Conservation (phyloP, 2,329 filamentous ascomycete genomes). For the Ophiocordyceps camponoti-rufipedis region DNA sequence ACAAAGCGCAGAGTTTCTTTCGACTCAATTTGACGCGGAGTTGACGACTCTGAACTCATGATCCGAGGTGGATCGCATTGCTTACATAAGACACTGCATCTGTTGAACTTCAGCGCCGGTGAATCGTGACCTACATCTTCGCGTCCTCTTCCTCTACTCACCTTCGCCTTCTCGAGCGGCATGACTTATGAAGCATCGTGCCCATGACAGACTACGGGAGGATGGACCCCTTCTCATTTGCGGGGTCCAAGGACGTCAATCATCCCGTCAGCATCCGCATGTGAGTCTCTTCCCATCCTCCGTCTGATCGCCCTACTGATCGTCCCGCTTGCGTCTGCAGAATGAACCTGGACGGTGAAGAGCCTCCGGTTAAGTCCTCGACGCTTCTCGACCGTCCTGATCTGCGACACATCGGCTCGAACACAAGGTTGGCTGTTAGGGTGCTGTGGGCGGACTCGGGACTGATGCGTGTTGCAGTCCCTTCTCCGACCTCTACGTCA, state of each 20-base stretch:
- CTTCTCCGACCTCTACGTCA: slow-evolving; percentile 80
- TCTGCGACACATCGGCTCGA: slow-evolving; percentile 74
- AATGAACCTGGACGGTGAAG: slow-evolving; percentile 28
- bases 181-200: slow-evolving; percentile 6
- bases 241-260: slow-evolving; percentile 68
- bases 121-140: too few species aligned
- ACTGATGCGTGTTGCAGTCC: slow-evolving; percentile 26
- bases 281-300: slow-evolving; percentile 18
- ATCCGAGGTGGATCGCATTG: too few species aligned
- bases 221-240: slow-evolving; percentile 96
- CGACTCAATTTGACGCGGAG: too few species aligned
- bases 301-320: slow-evolving; percentile 3
- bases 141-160: background rate
- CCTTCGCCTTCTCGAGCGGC: slow-evolving; percentile 8
- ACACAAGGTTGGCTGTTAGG: slow-evolving; percentile 38
- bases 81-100: too few species aligned
- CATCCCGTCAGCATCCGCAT: slow-evolving; percentile 52
- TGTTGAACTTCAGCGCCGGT: too few species aligned
- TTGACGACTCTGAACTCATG: too few species aligned
- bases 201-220: slow-evolving; percentile 20
- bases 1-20: too few species aligned
- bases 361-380: slow-evolving; percentile 31
- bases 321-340: slow-evolving; percentile 9
- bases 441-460: too few species aligned
- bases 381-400: slow-evolving; percentile 62